Percentiles rank a stretch among this genome's conserved stretches.
phyloP scores from a whole-genome alignment of 768 basidiomycete species.

The Chalciporus sphaerocephalus region DNA sequence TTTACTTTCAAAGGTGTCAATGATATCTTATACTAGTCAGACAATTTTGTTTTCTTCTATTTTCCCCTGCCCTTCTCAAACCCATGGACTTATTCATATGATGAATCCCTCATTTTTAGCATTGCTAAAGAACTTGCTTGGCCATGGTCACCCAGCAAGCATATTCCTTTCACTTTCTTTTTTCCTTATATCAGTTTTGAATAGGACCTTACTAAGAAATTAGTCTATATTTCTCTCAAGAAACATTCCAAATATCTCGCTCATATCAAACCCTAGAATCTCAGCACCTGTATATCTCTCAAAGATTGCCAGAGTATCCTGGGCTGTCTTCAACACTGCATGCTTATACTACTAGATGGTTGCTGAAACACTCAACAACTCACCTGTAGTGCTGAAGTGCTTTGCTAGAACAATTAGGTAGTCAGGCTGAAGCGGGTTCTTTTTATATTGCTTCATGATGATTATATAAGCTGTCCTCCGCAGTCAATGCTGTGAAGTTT shows the following conservation, averaged over 20 bases:
- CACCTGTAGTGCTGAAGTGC: too few species aligned
- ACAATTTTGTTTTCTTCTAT: conserved; percentile 24
- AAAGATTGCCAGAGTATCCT: too few species aligned
- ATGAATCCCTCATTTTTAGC: neutral
- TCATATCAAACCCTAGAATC: neutral
- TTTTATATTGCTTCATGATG: too few species aligned
- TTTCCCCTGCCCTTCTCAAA: neutral
- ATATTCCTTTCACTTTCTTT: neutral
- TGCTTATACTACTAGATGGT: too few species aligned
- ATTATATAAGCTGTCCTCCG: too few species aligned
- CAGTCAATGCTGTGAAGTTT: too few species aligned
- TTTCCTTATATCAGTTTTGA: neutral
- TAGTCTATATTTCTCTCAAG: neutral
- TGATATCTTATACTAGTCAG: conserved; percentile 33
- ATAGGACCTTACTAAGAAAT: neutral
- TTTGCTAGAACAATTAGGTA: too few species aligned
- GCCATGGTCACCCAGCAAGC: neutral
- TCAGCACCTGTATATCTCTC: too few species aligned
- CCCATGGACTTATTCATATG: too few species aligned
- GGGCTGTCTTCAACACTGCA: too few species aligned
- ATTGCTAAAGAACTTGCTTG: neutral
- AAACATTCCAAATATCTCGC: neutral
- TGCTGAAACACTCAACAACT: too few species aligned
- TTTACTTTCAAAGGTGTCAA: conserved; percentile 12
- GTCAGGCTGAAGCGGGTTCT: too few species aligned